These are phyloP conservation scores for Suillus clintonianus DNA, from an alignment of 768 basidiomycete genomes.

Conservation along the genomic window DNA sequence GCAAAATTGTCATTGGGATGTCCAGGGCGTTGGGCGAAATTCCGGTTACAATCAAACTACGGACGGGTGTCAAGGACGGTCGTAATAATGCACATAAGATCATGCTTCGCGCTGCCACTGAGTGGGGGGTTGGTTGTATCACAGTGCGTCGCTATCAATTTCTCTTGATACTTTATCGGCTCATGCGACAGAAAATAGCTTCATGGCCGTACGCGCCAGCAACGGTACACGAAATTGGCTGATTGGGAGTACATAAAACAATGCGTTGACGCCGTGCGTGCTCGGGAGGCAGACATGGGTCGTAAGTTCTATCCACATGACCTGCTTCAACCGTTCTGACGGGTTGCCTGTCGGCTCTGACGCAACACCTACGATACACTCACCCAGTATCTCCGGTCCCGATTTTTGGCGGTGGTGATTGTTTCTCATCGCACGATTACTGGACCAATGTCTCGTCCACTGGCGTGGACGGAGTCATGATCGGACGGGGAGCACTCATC, in stretches of 20 bases:
- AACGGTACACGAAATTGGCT: conserved; percentile 88
- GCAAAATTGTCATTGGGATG: conserved; percentile 90
- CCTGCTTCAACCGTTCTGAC: not conserved
- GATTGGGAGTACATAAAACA: conserved; percentile 94
- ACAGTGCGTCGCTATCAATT: conserved; percentile 34
- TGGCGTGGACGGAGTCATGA: conserved; percentile 95
- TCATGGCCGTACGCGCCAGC: conserved; percentile 94
- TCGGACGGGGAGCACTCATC: conserved; percentile 91
- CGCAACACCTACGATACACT: not conserved
- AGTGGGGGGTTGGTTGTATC: conserved; percentile 49
- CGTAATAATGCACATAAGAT: conserved; percentile 87
- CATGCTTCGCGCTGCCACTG: conserved; percentile 73
- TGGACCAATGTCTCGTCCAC: conserved; percentile 73
- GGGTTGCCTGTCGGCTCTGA: not conserved
- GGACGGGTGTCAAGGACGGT: conserved; percentile 90
- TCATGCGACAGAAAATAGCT: conserved; percentile 50
- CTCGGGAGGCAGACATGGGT: conserved; percentile 68
- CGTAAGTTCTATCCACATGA: conserved; percentile 44
- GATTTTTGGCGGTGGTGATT: conserved; percentile 96
- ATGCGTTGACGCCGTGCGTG: conserved; percentile 81
- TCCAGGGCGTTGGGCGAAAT: conserved; percentile 86
- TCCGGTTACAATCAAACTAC: conserved; percentile 88
- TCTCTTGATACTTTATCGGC: not conserved
- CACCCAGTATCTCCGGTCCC: conserved; percentile 78
- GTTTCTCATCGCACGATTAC: conserved; percentile 85